Percentiles rank a stretch among this genome's conserved stretches.
Conservation (phyloP, 208 protist genomes). For the Histomonas meleagridis region DNA sequence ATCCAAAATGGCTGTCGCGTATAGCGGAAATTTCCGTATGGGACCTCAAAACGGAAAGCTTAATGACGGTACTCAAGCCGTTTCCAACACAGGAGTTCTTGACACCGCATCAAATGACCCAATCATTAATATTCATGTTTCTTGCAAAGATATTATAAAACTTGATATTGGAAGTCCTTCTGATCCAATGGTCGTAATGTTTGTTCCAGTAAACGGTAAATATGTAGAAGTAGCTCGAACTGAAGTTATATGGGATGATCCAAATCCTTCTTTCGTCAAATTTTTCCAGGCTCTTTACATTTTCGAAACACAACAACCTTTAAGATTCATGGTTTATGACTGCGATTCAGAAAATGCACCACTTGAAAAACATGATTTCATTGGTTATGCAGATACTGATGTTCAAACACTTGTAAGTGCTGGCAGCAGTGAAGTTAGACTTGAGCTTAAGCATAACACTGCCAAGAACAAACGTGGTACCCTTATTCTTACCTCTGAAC, state of each 20-base stretch:
- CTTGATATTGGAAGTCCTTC: not conserved
- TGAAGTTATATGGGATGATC: not conserved
- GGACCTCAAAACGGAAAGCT: too few species aligned
- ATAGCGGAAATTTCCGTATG: too few species aligned
- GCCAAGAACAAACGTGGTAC: not conserved
- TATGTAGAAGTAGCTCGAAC: not conserved
- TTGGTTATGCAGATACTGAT: not conserved
- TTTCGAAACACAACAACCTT: not conserved
- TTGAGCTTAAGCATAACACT: not conserved
- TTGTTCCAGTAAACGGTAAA: not conserved
- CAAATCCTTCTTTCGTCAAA: not conserved
- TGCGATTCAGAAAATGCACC: not conserved
- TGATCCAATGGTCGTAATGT: not conserved
- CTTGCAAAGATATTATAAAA: too few species aligned
- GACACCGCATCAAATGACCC: too few species aligned
- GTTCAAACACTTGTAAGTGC: not conserved
- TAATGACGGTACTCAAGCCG: not conserved
- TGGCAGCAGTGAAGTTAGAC: not conserved
- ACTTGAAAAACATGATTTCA: not conserved
- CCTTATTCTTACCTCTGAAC: not conserved
- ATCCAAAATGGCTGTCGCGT: too few species aligned
- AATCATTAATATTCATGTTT: too few species aligned
- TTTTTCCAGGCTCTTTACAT: not conserved
- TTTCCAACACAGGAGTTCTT: not conserved
- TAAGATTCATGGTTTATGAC: not conserved